These are phyloP conservation scores for Ascochyta viciae-villosae DNA, from an alignment of 2,329 filamentous ascomycete genomes.

Conservation along the genomic window DNA sequence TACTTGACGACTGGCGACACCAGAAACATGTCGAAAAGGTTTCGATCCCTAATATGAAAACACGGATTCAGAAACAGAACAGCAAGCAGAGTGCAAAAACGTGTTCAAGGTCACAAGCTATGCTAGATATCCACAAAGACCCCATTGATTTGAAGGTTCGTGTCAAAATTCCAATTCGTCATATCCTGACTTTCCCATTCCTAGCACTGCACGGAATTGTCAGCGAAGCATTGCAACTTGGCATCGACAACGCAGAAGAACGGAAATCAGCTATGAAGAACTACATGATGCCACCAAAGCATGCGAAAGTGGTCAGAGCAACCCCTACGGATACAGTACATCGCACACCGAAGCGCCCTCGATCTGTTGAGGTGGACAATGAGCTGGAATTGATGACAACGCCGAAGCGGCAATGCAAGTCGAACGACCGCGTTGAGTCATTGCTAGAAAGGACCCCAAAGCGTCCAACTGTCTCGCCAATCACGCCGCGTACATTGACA, in stretches of 20 bases:
- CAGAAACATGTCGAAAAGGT: background rate
- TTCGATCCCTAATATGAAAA: background rate
- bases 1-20: constrained; percentile 28
- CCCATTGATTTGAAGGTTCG: constrained; percentile 8
- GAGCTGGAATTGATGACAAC: background rate
- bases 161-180: constrained; percentile 18
- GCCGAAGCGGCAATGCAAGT: too few species aligned
- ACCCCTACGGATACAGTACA: background rate
- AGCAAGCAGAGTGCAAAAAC: background rate
- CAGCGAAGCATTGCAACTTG: constrained; percentile 22
- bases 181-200: constrained; percentile 32
- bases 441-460: background rate
- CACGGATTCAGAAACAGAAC: background rate
- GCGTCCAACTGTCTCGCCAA: background rate
- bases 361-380: background rate
- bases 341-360: background rate
- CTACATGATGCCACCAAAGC: background rate
- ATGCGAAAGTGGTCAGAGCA: background rate
- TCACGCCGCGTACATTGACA: background rate
- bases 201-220: constrained; percentile 23
- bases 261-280: background rate
- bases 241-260: constrained; percentile 27
- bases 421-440: background rate
- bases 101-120: background rate
- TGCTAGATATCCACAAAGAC: background rate